These are phyloP conservation scores for Cutaneotrichosporon spelunceum DNA, from an alignment of 1,284 basidiomycete species.

Conservation along the genomic window DNA sequence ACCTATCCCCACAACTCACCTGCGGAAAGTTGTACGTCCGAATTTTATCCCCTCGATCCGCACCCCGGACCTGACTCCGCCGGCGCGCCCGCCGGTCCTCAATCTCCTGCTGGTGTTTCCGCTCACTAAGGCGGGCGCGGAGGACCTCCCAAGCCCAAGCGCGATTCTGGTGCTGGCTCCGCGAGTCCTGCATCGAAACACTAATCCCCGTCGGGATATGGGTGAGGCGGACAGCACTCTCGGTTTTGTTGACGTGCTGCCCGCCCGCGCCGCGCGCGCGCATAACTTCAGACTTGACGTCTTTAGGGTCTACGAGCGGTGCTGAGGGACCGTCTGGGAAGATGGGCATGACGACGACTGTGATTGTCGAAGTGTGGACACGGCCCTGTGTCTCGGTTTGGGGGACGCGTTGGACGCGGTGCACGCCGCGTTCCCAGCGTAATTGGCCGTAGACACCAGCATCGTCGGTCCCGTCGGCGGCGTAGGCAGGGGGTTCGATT, in stretches of 20 bases:
- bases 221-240: slow-evolving; percentile 94
- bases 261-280: slow-evolving; percentile 91
- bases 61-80: slow-evolving; percentile 68
- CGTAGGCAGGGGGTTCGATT: slow-evolving; percentile 33
- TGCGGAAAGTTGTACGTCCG: slow-evolving; percentile 90
- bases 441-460: slow-evolving; percentile 78
- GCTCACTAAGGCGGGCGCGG: slow-evolving; percentile 73
- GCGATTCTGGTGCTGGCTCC: slow-evolving; percentile 91
- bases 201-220: slow-evolving; percentile 90
- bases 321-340: slow-evolving; percentile 48
- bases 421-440: slow-evolving; percentile 90
- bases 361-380: slow-evolving; percentile 89
- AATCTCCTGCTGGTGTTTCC: slow-evolving; percentile 67
- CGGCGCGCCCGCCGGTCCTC: slow-evolving; percentile 67
- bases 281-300: slow-evolving; percentile 90
- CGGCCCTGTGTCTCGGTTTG: slow-evolving; percentile 81
- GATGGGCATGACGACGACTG: slow-evolving; percentile 64
- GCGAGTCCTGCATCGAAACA: slow-evolving; percentile 97
- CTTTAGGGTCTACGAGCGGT: slow-evolving; percentile 72
- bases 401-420: slow-evolving; percentile 91
- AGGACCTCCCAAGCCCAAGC: slow-evolving; percentile 84
- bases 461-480: slow-evolving; percentile 67
- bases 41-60: slow-evolving; percentile 85
- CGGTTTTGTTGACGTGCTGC: slow-evolving; percentile 98
- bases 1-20: too few species aligned